Percentiles rank a stretch among this genome's conserved stretches.
Evolutionary conservation across 306 rosid genomes (phyloP).

Genomic region (Inga leiocalycina): DNA sequence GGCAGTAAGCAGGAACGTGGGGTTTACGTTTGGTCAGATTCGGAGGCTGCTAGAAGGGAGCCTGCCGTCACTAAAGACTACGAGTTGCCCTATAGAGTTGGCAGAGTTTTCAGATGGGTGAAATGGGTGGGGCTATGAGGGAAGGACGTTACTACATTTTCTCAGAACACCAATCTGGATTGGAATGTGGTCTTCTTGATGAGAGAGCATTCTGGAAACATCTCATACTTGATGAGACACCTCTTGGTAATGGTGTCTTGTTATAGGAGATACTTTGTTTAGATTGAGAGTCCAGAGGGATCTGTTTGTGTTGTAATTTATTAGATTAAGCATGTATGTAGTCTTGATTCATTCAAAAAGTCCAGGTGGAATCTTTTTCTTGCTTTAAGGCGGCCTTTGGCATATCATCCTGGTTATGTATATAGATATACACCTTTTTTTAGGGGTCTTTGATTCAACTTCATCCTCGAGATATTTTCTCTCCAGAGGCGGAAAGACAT

Average conservation of each 20-base stretch:
- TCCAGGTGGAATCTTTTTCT: constrained; percentile 35
- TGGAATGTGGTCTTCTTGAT: constrained; percentile 17
- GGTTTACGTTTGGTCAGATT: constrained; percentile 91
- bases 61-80: constrained; percentile 85
- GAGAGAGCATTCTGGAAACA: constrained; percentile 8
- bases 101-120: constrained; percentile 93
- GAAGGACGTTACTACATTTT: constrained; percentile 5
- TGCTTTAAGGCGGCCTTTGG: constrained; percentile 33
- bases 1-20: constrained; percentile 94
- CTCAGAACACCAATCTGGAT: constrained; percentile 6
- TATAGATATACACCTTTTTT: constrained; percentile 30
- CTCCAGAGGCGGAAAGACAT: constrained; percentile 4
- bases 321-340: constrained; percentile 58
- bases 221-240: neutral
- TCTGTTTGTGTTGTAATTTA: constrained; percentile 52
- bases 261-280: constrained; percentile 45
- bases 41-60: constrained; percentile 79
- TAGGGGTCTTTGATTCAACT: neutral
- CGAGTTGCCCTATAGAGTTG: constrained; percentile 76
- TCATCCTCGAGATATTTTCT: constrained; percentile 10
- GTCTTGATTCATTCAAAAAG: constrained; percentile 56
- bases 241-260: constrained; percentile 37
- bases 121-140: constrained; percentile 89
- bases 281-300: constrained; percentile 54
- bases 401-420: constrained; percentile 38